phyloP scores from a whole-genome alignment of 78 protist genomes.

The slime mould (Dictyostelium discoideum) region dicty_2.7 NC_007088.5:6270501-6271000 shows the following conservation, averaged over 20 bases:
- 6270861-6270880: background rate
- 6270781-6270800: background rate
- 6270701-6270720: background rate
- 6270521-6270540: background rate
- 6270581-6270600: background rate
- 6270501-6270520: background rate
- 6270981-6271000: background rate
- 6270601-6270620: background rate
- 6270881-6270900: background rate
- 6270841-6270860: background rate
- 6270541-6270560: background rate
- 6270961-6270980: slow-evolving; percentile 15
- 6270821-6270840: background rate
- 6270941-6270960: slow-evolving; percentile 13
- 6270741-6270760: background rate
- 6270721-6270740: background rate
- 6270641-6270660: background rate
- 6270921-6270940: slow-evolving; percentile 9
- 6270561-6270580: background rate
- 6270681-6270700: no score
- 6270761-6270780: background rate
- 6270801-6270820: background rate
- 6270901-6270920: background rate
- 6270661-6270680: background rate
- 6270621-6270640: no score